A percentile compares a stretch with the other conserved stretches of the same genome.
phyloP scores from a whole-genome alignment of 2,329 filamentous ascomycete genomes.

The Amesomyces nigricolor region DNA sequence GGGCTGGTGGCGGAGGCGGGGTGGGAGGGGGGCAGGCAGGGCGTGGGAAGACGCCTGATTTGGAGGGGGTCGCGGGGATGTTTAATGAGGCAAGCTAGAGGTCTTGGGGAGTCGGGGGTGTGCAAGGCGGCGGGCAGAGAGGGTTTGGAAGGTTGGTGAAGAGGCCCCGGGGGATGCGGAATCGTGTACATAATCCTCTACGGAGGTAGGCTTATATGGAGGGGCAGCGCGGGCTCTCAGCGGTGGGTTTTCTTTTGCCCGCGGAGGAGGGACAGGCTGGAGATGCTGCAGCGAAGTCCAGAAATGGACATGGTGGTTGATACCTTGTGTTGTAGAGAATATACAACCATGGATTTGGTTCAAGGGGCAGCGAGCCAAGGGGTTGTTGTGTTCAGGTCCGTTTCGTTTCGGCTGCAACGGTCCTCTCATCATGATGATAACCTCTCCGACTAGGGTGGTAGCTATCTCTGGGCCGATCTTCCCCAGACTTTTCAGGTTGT shows the following conservation, averaged over 20 bases:
- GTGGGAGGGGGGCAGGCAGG: conserved; percentile 11
- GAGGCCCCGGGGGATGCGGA: background rate
- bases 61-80: conserved; percentile 52
- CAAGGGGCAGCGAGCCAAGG: background rate
- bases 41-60: conserved; percentile 41
- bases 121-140: background rate
- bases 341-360: background rate
- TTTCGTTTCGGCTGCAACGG: background rate
- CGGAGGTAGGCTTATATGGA: no score
- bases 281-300: background rate
- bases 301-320: background rate
- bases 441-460: no score
- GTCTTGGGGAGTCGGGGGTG: background rate
- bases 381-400: background rate
- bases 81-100: conserved; percentile 33
- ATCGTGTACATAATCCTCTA: background rate
- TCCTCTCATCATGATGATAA: no score
- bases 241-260: background rate
- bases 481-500: background rate
- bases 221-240: background rate
- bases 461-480: no score
- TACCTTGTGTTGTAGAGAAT: background rate
- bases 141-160: background rate
- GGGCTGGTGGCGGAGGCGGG: conserved; percentile 22
- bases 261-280: background rate